These are phyloP conservation scores for Exophiala mesophila DNA, from an alignment of 2,329 filamentous ascomycete species.

Conservation along the genomic window DNA sequence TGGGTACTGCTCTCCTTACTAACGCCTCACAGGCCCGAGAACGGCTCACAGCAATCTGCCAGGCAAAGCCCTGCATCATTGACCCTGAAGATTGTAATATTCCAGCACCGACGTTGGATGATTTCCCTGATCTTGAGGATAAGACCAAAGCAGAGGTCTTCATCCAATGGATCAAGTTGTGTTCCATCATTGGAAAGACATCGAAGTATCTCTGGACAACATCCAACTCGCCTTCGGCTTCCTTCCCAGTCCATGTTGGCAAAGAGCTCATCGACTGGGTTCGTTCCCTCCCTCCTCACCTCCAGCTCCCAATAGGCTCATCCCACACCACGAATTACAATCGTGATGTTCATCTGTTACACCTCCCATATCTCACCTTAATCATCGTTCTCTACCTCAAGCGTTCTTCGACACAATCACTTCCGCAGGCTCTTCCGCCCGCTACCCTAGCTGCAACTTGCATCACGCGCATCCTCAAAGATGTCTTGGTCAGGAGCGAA, in stretches of 20 bases:
- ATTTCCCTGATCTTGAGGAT: constrained; percentile 34
- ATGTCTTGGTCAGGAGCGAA: constrained; percentile 35
- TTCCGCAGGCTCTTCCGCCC: constrained; percentile 35
- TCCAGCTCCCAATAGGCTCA: constrained; percentile 32
- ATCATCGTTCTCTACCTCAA: constrained; percentile 40
- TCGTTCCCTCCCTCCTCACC: constrained; percentile 31
- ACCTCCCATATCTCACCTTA: constrained; percentile 41
- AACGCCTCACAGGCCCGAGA: constrained; percentile 30
- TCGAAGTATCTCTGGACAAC: constrained; percentile 36
- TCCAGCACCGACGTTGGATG: constrained; percentile 34
- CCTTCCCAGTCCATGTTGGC: constrained; percentile 27
- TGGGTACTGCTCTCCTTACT: neutral
- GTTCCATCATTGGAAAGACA: constrained; percentile 38
- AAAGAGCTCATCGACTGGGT: constrained; percentile 36
- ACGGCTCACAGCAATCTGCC: constrained; percentile 40
- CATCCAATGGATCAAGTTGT: constrained; percentile 42
- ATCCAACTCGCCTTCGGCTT: constrained; percentile 5
- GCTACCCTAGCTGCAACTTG: constrained; percentile 40
- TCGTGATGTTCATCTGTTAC: constrained; percentile 39
- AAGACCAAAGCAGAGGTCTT: constrained; percentile 38
- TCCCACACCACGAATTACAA: constrained; percentile 34
- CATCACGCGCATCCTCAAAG: constrained; percentile 36
- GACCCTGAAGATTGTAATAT: constrained; percentile 42
- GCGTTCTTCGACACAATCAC: constrained; percentile 31
- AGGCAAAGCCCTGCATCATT: constrained; percentile 43